These are phyloP conservation scores for Pythium myriotylum DNA, from an alignment of 352 stramenopile genomes.

Conservation along the genomic window DNA sequence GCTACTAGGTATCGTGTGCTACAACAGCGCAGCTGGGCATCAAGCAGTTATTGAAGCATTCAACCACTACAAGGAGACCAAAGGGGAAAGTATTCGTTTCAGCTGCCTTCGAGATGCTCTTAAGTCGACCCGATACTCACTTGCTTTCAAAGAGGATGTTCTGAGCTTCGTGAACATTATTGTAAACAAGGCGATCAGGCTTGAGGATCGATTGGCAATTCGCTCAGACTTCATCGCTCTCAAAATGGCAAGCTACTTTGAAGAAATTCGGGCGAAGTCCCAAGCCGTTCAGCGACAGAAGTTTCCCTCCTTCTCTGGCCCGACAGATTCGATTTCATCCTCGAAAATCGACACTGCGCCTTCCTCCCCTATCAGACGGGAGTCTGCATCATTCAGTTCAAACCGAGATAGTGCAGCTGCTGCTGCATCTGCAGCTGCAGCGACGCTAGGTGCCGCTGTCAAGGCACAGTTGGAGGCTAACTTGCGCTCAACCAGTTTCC, in stretches of 20 bases:
- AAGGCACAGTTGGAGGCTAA: constrained; percentile 18
- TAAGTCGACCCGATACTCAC: constrained; percentile 79
- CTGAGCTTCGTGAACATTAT: constrained; percentile 91
- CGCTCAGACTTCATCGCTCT: constrained; percentile 84
- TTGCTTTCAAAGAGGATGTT: constrained; percentile 90
- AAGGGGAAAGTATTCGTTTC: constrained; percentile 80
- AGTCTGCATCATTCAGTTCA: constrained; percentile 6
- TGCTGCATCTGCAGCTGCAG: constrained; percentile 6
- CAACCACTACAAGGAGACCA: constrained; percentile 83
- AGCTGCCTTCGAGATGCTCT: constrained; percentile 81
- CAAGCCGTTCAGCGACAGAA: constrained; percentile 76
- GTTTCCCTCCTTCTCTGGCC: constrained; percentile 43
- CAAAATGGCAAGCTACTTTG: constrained; percentile 86
- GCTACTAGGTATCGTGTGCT: constrained; percentile 82
- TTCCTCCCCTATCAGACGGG: constrained; percentile 2
- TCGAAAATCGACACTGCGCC: constrained; percentile 12
- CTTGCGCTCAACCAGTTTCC: constrained; percentile 11
- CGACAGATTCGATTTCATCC: constrained; percentile 10
- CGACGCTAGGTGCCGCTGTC: constrained; percentile 14
- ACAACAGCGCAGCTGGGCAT: constrained; percentile 85
- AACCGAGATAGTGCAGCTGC: constrained; percentile 6
- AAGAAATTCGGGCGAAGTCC: constrained; percentile 85
- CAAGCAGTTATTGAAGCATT: constrained; percentile 82
- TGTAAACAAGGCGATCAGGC: constrained; percentile 85
- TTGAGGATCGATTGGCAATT: constrained; percentile 83